Evolutionary conservation across 1,284 basidiomycete genomes (phyloP).

Genomic region (Cerioporus squamosus): DNA sequence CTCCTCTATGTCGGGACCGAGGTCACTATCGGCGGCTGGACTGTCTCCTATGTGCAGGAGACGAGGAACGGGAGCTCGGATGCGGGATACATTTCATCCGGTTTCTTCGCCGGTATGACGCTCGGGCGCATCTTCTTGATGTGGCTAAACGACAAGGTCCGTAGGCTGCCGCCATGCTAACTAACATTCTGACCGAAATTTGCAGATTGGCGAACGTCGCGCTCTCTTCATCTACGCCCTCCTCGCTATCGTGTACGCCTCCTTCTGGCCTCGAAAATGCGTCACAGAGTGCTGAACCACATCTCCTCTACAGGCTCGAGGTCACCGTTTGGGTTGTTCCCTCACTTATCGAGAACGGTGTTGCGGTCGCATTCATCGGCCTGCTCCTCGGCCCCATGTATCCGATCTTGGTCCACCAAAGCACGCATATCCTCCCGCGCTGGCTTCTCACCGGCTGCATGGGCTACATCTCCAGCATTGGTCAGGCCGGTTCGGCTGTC

Average conservation of each 20-base stretch:
- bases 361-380: constrained; percentile 63
- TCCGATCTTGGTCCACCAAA: constrained; percentile 65
- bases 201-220: constrained; percentile 56
- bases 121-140: constrained; percentile 57
- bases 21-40: constrained; percentile 55
- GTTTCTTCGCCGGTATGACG: constrained; percentile 38
- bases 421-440: constrained; percentile 59
- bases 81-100: constrained; percentile 42
- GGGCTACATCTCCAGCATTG: constrained; percentile 69
- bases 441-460: constrained; percentile 69
- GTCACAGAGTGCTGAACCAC: not conserved
- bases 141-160: constrained; percentile 59
- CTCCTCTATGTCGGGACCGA: constrained; percentile 73
- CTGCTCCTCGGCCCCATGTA: constrained; percentile 55
- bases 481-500: constrained; percentile 68
- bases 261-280: no score
- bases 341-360: constrained; percentile 59
- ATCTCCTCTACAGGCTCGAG: constrained; percentile 48
- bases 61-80: constrained; percentile 35
- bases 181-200: not conserved
- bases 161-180: not conserved
- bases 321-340: constrained; percentile 68
- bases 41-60: constrained; percentile 5
- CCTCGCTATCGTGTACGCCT: constrained; percentile 54
- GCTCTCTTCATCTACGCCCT: constrained; percentile 57